Base-by-base conservation (phyloP, 345 rosid species). In the Bruguiera parviflora region DNA sequence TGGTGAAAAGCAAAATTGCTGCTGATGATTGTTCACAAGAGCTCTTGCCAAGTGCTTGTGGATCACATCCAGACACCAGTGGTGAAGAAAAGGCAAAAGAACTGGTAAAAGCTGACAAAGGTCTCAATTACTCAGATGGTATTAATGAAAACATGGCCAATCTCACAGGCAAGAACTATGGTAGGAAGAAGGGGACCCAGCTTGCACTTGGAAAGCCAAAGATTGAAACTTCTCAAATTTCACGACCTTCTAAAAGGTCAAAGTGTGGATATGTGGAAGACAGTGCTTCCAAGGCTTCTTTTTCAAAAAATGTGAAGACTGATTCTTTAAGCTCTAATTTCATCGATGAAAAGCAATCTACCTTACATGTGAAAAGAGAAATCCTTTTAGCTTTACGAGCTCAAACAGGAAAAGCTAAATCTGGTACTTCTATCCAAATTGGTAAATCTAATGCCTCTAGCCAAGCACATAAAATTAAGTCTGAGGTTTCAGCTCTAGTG, bases 221-320 rank as follows among this genome's bases (percentile, higher is more conserved):
- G 67, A 52, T 60, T 61, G 83, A 70, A 73, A 27, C 60, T 20
- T 69, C 64, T 73, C 89, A 83, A 71, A 71, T 61, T 75, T 66
- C 69, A 52, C 78, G 58, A 73, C 81, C 83, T 68, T 70, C 80
- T 68, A 93, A 87, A 71, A 88, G 79, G 81, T 66, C 76, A 29
- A 88, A 80, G 79, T 52, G 47, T 79, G 77, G 73, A 58, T 87
- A 78, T 60, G 66, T 5, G 37, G 80, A 77, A 58, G 82, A 66
- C 57, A 72, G 63, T 71, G 71, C 64, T 63, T 15, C 72, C 52
- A 79, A 66, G 75, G 70, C 58, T 52, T 66, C 79, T 22, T 65
- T 53, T 52, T 63, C 60, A 20, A 84, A 77, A 70, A 67, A 58
- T 29, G 39, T 25, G 22, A 80, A 76, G 75, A 75, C 58, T 66